Evolutionary conservation across 306 rosid species (phyloP).

Genomic region (Lupinus albus): DNA sequence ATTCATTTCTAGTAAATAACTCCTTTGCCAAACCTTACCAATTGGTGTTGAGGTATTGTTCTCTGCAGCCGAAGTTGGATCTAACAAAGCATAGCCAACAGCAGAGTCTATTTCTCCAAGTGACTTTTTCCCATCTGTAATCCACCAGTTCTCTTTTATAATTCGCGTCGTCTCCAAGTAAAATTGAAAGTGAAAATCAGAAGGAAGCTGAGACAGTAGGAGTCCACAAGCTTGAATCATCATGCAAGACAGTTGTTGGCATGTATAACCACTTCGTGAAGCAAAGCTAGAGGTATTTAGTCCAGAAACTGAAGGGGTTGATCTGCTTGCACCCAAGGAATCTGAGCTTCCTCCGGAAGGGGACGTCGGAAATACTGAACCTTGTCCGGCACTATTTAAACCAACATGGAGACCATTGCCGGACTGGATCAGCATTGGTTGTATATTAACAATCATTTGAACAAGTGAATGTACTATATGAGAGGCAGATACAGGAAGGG

Average conservation of each 20-base stretch:
- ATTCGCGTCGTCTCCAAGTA: constrained; percentile 86
- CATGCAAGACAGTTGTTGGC: constrained; percentile 87
- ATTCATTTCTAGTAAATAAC: not conserved
- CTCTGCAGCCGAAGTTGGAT: constrained; percentile 98
- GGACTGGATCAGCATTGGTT: constrained; percentile 86
- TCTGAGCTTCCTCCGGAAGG: constrained; percentile 99
- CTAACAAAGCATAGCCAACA: constrained; percentile 94
- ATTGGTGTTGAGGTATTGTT: constrained; percentile 96
- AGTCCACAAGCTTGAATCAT: constrained; percentile 98
- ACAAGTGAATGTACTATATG: constrained; percentile 90
- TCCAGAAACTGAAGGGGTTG: constrained; percentile 80
- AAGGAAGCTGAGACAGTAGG: constrained; percentile 91
- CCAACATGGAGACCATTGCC: constrained; percentile 77
- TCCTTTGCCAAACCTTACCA: constrained; percentile 55
- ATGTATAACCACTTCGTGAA: not conserved
- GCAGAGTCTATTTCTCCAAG: constrained; percentile 88
- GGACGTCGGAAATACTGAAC: constrained; percentile 87
- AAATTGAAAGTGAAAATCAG: constrained; percentile 85
- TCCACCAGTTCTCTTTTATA: constrained; percentile 98
- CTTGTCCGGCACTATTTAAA: constrained; percentile 76
- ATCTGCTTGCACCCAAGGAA: constrained; percentile 85
- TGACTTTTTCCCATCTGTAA: constrained; percentile 75
- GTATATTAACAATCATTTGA: constrained; percentile 89
- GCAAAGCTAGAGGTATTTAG: constrained; percentile 84
- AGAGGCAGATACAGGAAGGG: constrained; percentile 85